phyloP scores from a whole-genome alignment of 2,329 filamentous ascomycete species.

The Pseudogymnoascus pannorum region DNA sequence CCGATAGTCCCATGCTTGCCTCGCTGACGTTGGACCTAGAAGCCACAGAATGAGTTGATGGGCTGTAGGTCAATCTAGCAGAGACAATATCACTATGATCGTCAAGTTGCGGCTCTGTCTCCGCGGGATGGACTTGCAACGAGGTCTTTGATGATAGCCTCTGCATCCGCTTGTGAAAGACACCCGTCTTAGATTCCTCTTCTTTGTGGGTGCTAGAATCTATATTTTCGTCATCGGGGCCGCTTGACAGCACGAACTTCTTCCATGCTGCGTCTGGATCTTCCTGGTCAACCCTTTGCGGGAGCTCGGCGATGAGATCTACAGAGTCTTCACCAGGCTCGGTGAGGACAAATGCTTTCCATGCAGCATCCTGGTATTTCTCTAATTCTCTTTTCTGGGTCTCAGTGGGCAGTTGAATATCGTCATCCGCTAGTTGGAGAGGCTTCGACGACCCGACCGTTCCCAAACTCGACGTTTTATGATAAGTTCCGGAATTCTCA shows the following conservation, averaged over 20 bases:
- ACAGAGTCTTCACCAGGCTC: not conserved
- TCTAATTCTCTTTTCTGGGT: not conserved
- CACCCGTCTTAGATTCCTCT: not conserved
- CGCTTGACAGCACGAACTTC: slow-evolving; percentile 24
- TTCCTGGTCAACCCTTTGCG: not conserved
- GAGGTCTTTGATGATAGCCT: not conserved
- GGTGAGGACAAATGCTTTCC: not conserved
- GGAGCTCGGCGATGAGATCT: not conserved
- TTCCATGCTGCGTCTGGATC: slow-evolving; percentile 22
- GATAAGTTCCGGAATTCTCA: not conserved
- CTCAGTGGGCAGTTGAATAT: not conserved
- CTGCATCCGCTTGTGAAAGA: not conserved
- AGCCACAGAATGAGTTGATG: not conserved
- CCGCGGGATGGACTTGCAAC: not conserved
- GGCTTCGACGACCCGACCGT: not conserved
- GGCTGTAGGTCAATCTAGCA: not conserved
- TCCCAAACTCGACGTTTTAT: not conserved
- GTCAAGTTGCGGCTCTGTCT: not conserved
- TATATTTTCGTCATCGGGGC: slow-evolving; percentile 9
- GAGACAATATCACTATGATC: not conserved
- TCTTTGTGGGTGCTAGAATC: not conserved
- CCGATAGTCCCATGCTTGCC: not conserved
- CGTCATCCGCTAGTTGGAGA: not conserved
- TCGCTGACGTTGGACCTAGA: not conserved
- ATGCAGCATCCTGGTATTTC: no score